Conservation (phyloP, 345 rosid species). For the Mangifera indica region DNA sequence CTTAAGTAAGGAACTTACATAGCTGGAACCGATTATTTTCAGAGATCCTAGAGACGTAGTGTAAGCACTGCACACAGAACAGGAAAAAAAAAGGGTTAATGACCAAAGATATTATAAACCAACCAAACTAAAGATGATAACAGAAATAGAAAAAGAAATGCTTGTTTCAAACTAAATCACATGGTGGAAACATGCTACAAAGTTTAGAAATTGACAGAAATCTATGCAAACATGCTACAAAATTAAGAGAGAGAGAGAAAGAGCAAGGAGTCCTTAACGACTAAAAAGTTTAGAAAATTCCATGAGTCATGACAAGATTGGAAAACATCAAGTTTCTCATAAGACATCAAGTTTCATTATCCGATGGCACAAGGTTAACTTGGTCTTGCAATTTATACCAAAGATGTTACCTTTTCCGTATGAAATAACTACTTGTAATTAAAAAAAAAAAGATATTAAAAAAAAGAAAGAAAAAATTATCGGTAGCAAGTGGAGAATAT, state of each 20-base stretch:
- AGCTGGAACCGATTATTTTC: conserved; percentile 33
- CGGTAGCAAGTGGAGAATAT: neutral
- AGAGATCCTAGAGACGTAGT: conserved; percentile 47
- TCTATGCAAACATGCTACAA: too few species aligned
- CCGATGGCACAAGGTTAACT: neutral
- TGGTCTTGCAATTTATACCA: neutral
- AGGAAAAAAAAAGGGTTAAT: conserved; percentile 13
- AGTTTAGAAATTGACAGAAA: neutral
- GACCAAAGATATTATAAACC: conserved; percentile 8
- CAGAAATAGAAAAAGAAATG: neutral
- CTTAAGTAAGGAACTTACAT: conserved; percentile 27
- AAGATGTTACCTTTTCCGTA: neutral
- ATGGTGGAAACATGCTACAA: neutral
- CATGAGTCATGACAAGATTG: neutral
- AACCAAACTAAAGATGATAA: neutral
- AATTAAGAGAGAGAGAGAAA: neutral
- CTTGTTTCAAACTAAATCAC: neutral
- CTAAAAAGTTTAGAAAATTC: neutral
- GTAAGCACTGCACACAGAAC: conserved; percentile 61
- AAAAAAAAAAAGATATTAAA: too few species aligned
- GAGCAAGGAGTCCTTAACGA: neutral
- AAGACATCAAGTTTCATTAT: neutral
- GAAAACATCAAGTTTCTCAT: neutral
- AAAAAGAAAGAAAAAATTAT: too few species aligned
- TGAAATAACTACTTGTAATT: neutral